Conservation (phyloP, 2,329 filamentous ascomycete genomes). For the Trichocomaceae sp. region DNA sequence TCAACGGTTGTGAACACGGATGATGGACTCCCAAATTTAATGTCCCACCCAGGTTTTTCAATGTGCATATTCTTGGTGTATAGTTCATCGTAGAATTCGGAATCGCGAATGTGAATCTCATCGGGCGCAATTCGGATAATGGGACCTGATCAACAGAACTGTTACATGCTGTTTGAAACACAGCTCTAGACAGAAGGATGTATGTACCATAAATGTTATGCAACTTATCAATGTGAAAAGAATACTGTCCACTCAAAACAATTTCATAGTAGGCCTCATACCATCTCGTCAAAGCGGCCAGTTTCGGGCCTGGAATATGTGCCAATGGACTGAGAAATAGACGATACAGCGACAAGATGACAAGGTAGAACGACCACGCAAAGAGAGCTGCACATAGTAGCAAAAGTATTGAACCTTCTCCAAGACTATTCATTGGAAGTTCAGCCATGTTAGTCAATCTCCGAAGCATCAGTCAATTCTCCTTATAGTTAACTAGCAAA, state of each 20-base stretch:
- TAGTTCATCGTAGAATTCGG: slow-evolving; percentile 24
- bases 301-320: slow-evolving; percentile 28
- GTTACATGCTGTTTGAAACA: background rate
- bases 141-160: slow-evolving; percentile 19
- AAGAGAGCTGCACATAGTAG: slow-evolving; percentile 1
- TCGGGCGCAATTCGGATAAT: slow-evolving; percentile 29
- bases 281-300: slow-evolving; percentile 24
- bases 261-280: slow-evolving; percentile 27
- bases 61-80: slow-evolving; percentile 26
- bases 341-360: slow-evolving; percentile 18
- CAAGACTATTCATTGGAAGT: background rate
- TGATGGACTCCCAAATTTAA: slow-evolving; percentile 21
- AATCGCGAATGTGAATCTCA: slow-evolving; percentile 28
- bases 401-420: background rate
- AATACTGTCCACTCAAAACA: slow-evolving; percentile 19
- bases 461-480: background rate
- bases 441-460: background rate
- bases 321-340: slow-evolving; percentile 26
- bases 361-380: slow-evolving; percentile 1
- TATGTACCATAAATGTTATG: slow-evolving; percentile 27
- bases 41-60: slow-evolving; percentile 24
- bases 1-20: slow-evolving; percentile 29
- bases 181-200: background rate
- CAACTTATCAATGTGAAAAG: slow-evolving; percentile 20
- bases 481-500: background rate